Conservation (phyloP, 2,329 filamentous ascomycete genomes). For the Talaromyces sp. region DNA sequence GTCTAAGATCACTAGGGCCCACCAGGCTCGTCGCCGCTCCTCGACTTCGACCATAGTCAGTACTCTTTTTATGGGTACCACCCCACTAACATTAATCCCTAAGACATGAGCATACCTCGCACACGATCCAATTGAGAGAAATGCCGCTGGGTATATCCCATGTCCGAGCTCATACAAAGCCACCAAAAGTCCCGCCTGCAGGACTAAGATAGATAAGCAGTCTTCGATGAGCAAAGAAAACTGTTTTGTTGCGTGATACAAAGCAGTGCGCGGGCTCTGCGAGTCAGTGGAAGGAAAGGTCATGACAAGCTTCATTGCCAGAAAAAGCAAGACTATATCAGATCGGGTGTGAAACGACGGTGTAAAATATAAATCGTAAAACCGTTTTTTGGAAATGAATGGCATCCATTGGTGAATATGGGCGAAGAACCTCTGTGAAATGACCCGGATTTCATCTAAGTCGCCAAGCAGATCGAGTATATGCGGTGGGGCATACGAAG, state of each 20-base stretch:
- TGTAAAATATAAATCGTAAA: slow-evolving; percentile 17
- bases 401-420: slow-evolving; percentile 28
- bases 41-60: neutral
- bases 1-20: neutral
- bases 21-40: neutral
- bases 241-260: too few relatives aligned
- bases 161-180: neutral
- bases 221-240: too few relatives aligned
- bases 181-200: neutral
- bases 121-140: neutral
- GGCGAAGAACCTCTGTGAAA: slow-evolving; percentile 17
- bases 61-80: neutral
- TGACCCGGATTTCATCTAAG: slow-evolving; percentile 11
- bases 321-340: slow-evolving; percentile 14
- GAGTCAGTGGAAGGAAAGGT: too few relatives aligned
- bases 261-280: too few relatives aligned
- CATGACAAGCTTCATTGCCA: slow-evolving; percentile 17
- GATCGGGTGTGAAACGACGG: slow-evolving; percentile 11
- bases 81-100: neutral
- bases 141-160: neutral
- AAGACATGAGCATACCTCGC: neutral
- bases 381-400: slow-evolving; percentile 25
- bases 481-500: too few relatives aligned
- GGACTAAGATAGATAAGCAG: neutral
- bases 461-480: too few relatives aligned